phyloP scores from a whole-genome alignment of 2,329 filamentous ascomycete species.

The Cladophialophora bantiana region DNA sequence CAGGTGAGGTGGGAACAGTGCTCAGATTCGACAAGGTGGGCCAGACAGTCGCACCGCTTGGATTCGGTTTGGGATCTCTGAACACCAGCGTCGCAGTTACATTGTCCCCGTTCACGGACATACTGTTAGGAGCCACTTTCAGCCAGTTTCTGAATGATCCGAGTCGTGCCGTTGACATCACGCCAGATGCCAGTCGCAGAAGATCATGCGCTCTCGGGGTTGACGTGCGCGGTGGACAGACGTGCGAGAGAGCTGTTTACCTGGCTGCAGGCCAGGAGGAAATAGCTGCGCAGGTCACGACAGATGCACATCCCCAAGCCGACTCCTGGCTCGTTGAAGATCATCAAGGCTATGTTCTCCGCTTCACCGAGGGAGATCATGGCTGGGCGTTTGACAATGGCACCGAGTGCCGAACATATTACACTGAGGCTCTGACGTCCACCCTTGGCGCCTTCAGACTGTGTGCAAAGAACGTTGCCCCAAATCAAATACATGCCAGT shows the following conservation, averaged over 20 bases:
- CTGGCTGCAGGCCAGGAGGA: background rate
- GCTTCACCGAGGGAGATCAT: background rate
- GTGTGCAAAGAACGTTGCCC: background rate
- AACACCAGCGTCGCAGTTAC: background rate
- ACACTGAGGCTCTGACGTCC: background rate
- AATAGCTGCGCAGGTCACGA: background rate
- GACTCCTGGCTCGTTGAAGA: background rate
- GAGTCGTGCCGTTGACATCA: background rate
- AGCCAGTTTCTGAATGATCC: slow-evolving; percentile 5
- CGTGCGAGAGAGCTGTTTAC: background rate
- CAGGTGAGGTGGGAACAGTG: slow-evolving; percentile 2
- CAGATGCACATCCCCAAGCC: background rate
- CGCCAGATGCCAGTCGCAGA: background rate
- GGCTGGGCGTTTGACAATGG: background rate
- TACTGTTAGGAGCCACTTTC: background rate
- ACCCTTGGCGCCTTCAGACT: background rate
- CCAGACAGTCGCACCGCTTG: background rate
- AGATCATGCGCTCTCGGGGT: background rate
- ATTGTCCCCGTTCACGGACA: background rate
- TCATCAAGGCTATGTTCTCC: slow-evolving; percentile 1
- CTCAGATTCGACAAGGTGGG: slow-evolving; percentile 6
- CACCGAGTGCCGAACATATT: background rate
- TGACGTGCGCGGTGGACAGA: background rate
- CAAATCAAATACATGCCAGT: background rate
- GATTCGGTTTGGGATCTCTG: background rate